Evolutionary conservation across 306 rosid species (phyloP), one percentile per base, ranked within the genome.

Genomic region (Vicia sativa): DNA sequence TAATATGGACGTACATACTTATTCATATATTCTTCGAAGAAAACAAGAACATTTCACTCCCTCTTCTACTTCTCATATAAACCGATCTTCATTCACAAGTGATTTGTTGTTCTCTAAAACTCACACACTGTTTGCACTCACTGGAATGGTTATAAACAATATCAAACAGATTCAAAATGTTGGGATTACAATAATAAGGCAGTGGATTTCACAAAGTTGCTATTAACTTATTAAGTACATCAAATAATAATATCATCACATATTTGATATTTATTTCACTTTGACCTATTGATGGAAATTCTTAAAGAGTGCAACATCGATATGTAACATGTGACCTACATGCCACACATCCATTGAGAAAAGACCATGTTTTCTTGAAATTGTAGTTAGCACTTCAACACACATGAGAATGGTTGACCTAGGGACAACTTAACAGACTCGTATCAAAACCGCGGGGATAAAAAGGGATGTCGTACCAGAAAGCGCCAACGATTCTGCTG

Each of bases 371-470:
- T 84, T 92, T 74, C 95, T 90, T 19, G 90, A 87, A 56, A 87
- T 68, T 79, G 91, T 81, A 66, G 68, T 74, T 13, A 90, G 93
- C 67, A 90, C 88, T 77, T 90, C 90, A 84, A 90, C 88, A 73
- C 96, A 83, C 98, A 92, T 90, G 68, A 90, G 93, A 84, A 90
- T 79, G 72, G 87, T 83, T 15, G 98, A 60, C 78, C 96, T 96
- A 21, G 93, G 83, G n/a, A n/a, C n/a, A n/a, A n/a, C n/a, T n/a
- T n/a, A n/a, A n/a, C n/a, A n/a, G n/a, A n/a, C n/a, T n/a, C n/a
- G n/a, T n/a, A n/a, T n/a, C n/a, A n/a, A n/a, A n/a, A n/a, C n/a
- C n/a, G n/a, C n/a, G n/a, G n/a, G n/a, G n/a, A n/a, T n/a, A n/a
- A n/a, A n/a, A n/a, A n/a, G n/a, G n/a, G n/a, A n/a, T n/a, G n/a